Conservation (phyloP, 306 rosid genomes). For the Ammopiptanthus mongolicus region DNA sequence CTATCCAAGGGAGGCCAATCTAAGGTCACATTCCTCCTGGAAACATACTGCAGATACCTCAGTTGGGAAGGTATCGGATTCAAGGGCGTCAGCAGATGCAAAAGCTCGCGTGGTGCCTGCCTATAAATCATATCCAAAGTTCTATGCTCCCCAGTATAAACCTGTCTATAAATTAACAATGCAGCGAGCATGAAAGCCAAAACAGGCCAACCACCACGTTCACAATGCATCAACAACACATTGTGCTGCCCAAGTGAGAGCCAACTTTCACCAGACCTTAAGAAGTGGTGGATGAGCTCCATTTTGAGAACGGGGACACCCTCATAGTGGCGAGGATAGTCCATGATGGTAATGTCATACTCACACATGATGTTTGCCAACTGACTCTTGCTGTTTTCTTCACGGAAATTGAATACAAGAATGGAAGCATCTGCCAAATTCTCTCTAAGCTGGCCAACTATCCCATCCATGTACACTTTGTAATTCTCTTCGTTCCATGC, state of each 20-base stretch:
- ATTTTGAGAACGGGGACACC: slow-evolving; percentile 74
- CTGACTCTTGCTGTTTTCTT: slow-evolving; percentile 44
- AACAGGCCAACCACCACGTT: slow-evolving; percentile 92
- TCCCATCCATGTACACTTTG: slow-evolving; percentile 51
- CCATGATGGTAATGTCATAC: slow-evolving; percentile 86
- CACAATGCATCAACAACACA: slow-evolving; percentile 87
- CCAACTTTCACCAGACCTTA: slow-evolving; percentile 94
- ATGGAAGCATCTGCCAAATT: slow-evolving; percentile 63
- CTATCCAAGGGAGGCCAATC: slow-evolving; percentile 97
- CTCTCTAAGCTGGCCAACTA: slow-evolving; percentile 61
- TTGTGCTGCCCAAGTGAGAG: slow-evolving; percentile 73
- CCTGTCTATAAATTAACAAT: slow-evolving; percentile 68
- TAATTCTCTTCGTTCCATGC: slow-evolving; percentile 73
- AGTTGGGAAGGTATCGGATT: slow-evolving; percentile 86
- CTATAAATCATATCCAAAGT: slow-evolving; percentile 86
- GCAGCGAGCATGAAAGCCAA: slow-evolving; percentile 89
- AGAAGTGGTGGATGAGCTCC: slow-evolving; percentile 86
- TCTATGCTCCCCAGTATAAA: slow-evolving; percentile 73
- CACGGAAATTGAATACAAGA: slow-evolving; percentile 79
- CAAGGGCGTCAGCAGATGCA: slow-evolving; percentile 65
- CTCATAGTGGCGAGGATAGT: slow-evolving; percentile 83
- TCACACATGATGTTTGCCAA: slow-evolving; percentile 60
- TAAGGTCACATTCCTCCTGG: slow-evolving; percentile 78
- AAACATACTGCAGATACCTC: slow-evolving; percentile 82
- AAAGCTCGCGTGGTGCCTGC: slow-evolving; percentile 82